Conservation (phyloP, 2,329 filamentous ascomycete species). For the Ophiostoma australiae region DNA sequence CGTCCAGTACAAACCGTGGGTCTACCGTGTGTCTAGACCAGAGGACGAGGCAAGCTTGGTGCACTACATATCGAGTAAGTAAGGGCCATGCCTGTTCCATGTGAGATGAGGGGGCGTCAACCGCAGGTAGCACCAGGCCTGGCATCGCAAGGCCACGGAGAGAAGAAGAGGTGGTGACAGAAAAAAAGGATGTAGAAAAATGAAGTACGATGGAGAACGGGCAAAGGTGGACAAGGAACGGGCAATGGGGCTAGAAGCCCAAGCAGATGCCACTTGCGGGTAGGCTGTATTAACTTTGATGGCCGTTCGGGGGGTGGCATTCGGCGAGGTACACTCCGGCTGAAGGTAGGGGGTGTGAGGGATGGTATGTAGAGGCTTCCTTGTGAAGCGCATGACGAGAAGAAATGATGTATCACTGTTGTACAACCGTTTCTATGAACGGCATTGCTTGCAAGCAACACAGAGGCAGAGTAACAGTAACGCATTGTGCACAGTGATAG, state of each 20-base stretch:
- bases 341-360: not conserved
- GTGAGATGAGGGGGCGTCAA: not conserved
- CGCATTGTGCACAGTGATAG: not conserved
- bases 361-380: not conserved
- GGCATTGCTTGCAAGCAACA: not conserved
- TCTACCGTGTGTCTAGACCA: not conserved
- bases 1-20: conserved; percentile 3
- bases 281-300: not conserved
- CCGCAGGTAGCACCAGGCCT: not conserved
- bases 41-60: not conserved
- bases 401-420: not conserved
- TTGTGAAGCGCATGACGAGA: not conserved
- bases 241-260: not conserved
- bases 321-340: not conserved
- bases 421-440: not conserved
- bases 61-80: conserved; percentile 1
- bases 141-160: not conserved
- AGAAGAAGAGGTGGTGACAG: not conserved
- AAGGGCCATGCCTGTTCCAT: not conserved
- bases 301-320: not conserved
- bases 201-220: not conserved
- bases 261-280: too few species aligned
- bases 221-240: not conserved
- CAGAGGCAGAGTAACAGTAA: not conserved
- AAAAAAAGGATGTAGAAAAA: not conserved